Evolutionary conservation across 257 asterid species (phyloP).

Genomic region (Solanum rostratum): DNA sequence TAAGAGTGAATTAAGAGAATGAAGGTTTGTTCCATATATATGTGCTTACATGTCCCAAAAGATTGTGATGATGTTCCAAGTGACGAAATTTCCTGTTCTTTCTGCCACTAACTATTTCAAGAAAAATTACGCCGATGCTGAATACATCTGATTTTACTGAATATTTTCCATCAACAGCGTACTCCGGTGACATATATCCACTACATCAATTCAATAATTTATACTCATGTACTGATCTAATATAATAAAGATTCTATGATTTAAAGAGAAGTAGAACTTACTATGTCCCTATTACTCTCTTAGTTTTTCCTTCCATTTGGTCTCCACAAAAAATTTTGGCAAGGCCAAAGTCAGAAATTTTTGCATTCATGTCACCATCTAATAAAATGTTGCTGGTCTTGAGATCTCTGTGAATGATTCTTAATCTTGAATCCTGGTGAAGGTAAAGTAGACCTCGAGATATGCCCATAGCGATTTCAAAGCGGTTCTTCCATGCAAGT

Average conservation of each 20-base stretch:
- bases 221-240: neutral
- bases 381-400: slow-evolving; percentile 9
- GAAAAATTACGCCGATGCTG: neutral
- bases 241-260: neutral
- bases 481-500: slow-evolving; percentile 7
- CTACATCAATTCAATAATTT: neutral
- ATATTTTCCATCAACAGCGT: neutral
- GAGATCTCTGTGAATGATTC: slow-evolving; percentile 9
- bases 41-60: slow-evolving; percentile 9
- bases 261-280: neutral
- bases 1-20: neutral
- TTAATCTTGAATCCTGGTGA: slow-evolving; percentile 10
- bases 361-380: slow-evolving; percentile 6
- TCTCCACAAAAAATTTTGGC: slow-evolving; percentile 6
- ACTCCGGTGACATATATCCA: slow-evolving; percentile 3
- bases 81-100: slow-evolving; percentile 6
- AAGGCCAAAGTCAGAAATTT: slow-evolving; percentile 9
- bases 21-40: neutral
- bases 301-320: neutral
- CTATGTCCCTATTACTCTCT: slow-evolving; percentile 2
- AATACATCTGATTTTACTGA: slow-evolving; percentile 6
- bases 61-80: slow-evolving; percentile 9
- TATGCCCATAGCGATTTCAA: slow-evolving; percentile 2
- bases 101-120: slow-evolving; percentile 7
- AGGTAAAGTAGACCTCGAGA: slow-evolving; percentile 10